Evolutionary conservation across 495 filamentous ascomycete species (phyloP), one percentile per base, ranked within the genome.

Genomic region (Xylaria castorea): DNA sequence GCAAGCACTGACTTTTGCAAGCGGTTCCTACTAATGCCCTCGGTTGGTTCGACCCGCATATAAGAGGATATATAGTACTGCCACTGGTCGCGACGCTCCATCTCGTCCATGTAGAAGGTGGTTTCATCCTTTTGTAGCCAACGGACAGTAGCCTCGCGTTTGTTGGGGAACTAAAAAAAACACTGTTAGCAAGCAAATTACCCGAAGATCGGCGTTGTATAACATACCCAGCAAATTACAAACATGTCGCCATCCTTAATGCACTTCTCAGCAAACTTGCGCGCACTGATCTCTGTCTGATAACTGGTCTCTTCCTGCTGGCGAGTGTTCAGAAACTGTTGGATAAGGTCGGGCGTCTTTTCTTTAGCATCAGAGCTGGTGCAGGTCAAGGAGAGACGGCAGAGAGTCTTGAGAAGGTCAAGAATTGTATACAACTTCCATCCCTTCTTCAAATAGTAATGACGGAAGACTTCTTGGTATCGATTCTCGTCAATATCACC

Each of bases 1-100:
- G 91, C 89, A 14, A 97, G 85, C 85, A 93, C 58, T 85, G 91
- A 82, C 86, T 90, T 83, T 78, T 83, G 85, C 76, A 97, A 85
- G 27, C 87, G 86, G 8, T 85, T 85, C 51, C 90, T 86, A 8
- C 86, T 83, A 8, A 98, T 86, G 36, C 93, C 93, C 81, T 99
- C 97, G 18, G 97, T 99, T 7, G 92, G 92, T 70, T 97, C 94
- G 55, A 94, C 86, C 78, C 93, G 92, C 61, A 92, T 91, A 81
- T 92, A 99, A 12, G 94, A 93, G 51, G 94, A 93, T 53, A 97
- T 92, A 78, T 99, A 99, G 85, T 95, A 95, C 63, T 92, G 92
- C 95, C 95, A 98, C 67, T 83, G 83, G 50, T 89, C 85, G 70
- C 83, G 84, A 25, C 83, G 85, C 75, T 87, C 83, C 82, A 90